Evolutionary conservation across 2,329 filamentous ascomycete genomes (phyloP).

Genomic region (Incumbomyces delicatus): DNA sequence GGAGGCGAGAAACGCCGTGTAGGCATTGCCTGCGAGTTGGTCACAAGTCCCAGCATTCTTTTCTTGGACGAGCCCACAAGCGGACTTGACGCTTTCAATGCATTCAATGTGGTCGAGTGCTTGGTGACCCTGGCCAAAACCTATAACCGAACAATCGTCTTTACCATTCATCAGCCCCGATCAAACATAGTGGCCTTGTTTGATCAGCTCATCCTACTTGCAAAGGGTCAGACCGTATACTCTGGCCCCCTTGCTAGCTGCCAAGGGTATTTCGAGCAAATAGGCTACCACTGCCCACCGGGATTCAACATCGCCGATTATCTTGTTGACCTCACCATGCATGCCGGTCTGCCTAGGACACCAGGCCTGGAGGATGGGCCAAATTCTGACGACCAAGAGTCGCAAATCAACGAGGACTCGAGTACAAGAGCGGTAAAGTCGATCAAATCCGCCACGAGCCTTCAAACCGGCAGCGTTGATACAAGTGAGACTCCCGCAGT

Average conservation of each 20-base stretch:
- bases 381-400: slow-evolving; percentile 5
- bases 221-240: slow-evolving; percentile 81
- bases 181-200: slow-evolving; percentile 98
- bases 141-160: slow-evolving; percentile 93
- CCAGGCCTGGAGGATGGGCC: slow-evolving; percentile 49
- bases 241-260: slow-evolving; percentile 83
- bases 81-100: slow-evolving; percentile 90
- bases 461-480: slow-evolving; percentile 64
- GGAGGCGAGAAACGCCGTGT: slow-evolving; percentile 94
- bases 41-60: slow-evolving; percentile 92
- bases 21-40: slow-evolving; percentile 92
- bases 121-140: slow-evolving; percentile 89
- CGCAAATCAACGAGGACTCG: slow-evolving; percentile 63
- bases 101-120: slow-evolving; percentile 95
- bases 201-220: slow-evolving; percentile 83
- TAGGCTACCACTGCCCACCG: slow-evolving; percentile 86
- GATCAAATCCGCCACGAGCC: slow-evolving; percentile 81
- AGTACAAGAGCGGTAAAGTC: slow-evolving; percentile 85
- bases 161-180: slow-evolving; percentile 95
- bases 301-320: slow-evolving; percentile 99
- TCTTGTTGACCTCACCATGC: slow-evolving; percentile 94
- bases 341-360: slow-evolving; percentile 56
- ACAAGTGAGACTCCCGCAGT: slow-evolving; percentile 53
- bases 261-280: slow-evolving; percentile 82
- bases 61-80: slow-evolving; percentile 97